Base-by-base conservation (phyloP, 2,329 filamentous ascomycete genomes). In the Penicillium sp. region DNA sequence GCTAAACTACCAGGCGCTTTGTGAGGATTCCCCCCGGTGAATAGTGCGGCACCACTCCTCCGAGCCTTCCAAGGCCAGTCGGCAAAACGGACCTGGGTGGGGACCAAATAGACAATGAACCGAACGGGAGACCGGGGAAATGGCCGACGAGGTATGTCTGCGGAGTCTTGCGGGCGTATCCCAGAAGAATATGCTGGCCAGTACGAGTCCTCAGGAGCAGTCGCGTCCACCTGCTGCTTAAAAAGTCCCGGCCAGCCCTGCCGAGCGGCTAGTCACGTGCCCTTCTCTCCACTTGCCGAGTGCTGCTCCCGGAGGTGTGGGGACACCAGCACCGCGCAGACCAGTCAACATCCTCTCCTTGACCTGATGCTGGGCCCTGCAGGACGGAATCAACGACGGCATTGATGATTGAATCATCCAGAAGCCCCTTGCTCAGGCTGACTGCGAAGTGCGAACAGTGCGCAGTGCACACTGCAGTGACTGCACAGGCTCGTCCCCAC, bases 271-370 rank as follows among this genome's bases (percentile, higher is more conserved):
- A 10, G 37, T 70, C 71, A 73, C 71, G 71, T 72, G 71, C 1
- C 2, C 4, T 2, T 0, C 60, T 35, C 66, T 68, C 72, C 70
- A 73, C 69, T 59, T 74, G 68, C 72, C 71, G 71, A 73, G 15
- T 35, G 42, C 61, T 35, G 53, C 67, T 70, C 63, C 70, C 71
- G 65, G 51, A 54, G 37, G n/a, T 41, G 37, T 53, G 51, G 25
- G 37, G 59, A 54, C 25, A 20, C 14, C 37, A 17, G 14, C 50
- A 35, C 47, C 34, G n/a, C 34, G 12, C 41, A n/a, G 4, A 5
- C 43, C n/a, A 48, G 17, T 41, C 38, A 53, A 12, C 17, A 14
- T 31, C 34, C 5, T 5, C 25, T 42, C 22, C n/a, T 28, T 17
- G 15, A 28, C 37, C 37, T 37, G n/a, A 37, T 49, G 42, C 42